These are phyloP conservation scores for Batrachochytrium dendrobatidis DNA, from an alignment of 371 early-diverging fungal genomes.

Conservation along the genomic window DNA sequence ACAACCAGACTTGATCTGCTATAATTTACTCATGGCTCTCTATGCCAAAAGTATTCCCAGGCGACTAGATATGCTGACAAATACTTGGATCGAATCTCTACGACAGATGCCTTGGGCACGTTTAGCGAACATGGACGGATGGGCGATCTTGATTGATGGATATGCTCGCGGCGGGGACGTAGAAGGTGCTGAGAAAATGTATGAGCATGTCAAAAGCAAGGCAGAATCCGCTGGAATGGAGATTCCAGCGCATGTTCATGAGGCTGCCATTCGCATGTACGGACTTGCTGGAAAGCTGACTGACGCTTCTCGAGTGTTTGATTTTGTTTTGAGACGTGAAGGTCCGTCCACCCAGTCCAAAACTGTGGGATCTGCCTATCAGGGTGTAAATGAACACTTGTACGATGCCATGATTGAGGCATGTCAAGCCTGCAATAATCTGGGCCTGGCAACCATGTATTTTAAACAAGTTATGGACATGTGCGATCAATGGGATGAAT, in stretches of 20 bases:
- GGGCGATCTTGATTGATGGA: slow-evolving; percentile 17
- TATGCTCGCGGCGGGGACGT: slow-evolving; percentile 5
- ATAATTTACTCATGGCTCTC: slow-evolving; percentile 9
- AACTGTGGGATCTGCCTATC: no score
- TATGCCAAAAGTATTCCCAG: neutral
- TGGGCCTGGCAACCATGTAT: slow-evolving; percentile 1
- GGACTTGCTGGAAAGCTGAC: slow-evolving; percentile 1
- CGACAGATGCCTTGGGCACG: slow-evolving; percentile 8
- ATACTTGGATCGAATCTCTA: neutral
- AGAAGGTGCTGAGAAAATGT: slow-evolving; percentile 2
- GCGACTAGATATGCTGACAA: neutral
- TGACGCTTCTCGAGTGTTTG: slow-evolving; percentile 5
- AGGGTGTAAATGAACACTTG: slow-evolving; percentile 2
- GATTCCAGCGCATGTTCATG: slow-evolving; percentile 6
- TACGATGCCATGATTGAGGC: slow-evolving; percentile 18
- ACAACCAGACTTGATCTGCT: slow-evolving; percentile 6
- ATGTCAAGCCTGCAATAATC: slow-evolving; percentile 6
- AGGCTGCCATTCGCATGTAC: slow-evolving; percentile 12
- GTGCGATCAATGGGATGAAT: slow-evolving; percentile 3
- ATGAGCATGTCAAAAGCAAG: neutral
- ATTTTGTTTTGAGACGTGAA: neutral
- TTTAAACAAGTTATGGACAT: slow-evolving; percentile 7
- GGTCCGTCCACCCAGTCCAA: no score
- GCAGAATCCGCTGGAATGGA: no score
- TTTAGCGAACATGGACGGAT: slow-evolving; percentile 10